Base-by-base conservation (phyloP, 225 moss, liverwort and hornwort species). In the Lunularia cruciata region DNA sequence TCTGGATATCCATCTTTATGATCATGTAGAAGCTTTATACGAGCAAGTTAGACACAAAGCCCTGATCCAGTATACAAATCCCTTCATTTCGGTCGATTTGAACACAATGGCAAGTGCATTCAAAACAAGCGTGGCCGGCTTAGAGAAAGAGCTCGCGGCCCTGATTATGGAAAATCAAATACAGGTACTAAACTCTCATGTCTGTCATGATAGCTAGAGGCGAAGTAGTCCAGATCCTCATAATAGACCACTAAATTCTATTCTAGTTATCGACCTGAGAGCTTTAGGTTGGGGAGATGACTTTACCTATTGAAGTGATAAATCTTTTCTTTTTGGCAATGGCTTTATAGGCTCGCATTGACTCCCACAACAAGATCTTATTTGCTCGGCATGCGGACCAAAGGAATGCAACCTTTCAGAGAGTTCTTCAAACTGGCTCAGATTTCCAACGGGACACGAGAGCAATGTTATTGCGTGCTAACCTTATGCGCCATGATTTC, bases 341-440 rank as follows among this genome's bases (percentile, higher is more conserved):
- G n/a, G 47, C 77, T 35, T 66, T 73, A 3, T 83, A 98, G 96
- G 96, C 96, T 28, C 90, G 96, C 68, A 96, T 96, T 49, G 98
- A 99, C 73, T 99, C 98, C 36, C 98, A 99, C 75, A 99, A 99
- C 88, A 99, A 99, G 82, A 93, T 99, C 33, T 70, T 99, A 66
- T 99, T 93, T 68, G 98, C 98, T 33, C 89, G 98, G 54, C 93
- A 99, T 89, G 98, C 91, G 35, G 98, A 99, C 80, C 91, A 99
- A 71, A 83, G 98, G 68, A 99, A 91, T 74, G 75, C 93, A 71
- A 99, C 98, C 54, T 99, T 99, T 16, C 93, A 99, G 74, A 82
- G 89, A 75, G 88, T 89, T 31, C 74, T 99, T 55, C 98, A 99
- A 83, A 99, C 93, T 32, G 98, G 98, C 31, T 83, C 98, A 5